phyloP scores from a whole-genome alignment of 2,329 filamentous ascomycete species.

The Paraphaeosphaeria minitans region DNA sequence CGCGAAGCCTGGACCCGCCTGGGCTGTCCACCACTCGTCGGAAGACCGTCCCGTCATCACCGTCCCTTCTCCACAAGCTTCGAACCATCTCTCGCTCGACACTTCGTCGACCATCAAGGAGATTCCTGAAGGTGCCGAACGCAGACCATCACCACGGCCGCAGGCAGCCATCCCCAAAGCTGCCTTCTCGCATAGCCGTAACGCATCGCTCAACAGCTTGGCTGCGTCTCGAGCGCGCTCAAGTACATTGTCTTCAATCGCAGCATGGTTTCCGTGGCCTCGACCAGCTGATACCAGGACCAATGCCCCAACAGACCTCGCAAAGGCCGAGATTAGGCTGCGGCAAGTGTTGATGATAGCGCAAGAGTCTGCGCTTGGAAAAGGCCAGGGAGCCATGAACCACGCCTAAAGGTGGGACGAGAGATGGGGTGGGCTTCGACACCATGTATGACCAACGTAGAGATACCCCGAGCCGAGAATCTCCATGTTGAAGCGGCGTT shows the following conservation, averaged over 20 bases:
- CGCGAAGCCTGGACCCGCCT: constrained; percentile 29
- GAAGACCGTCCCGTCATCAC: constrained; percentile 40
- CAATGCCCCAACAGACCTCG: constrained; percentile 28
- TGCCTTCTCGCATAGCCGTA: constrained; percentile 25
- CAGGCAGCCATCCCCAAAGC: constrained; percentile 16
- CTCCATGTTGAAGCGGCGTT: background rate
- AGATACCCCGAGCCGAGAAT: constrained; percentile 1
- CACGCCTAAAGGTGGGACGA: constrained; percentile 21
- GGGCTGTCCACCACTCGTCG: constrained; percentile 34
- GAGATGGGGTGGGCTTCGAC: background rate
- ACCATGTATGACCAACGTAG: background rate
- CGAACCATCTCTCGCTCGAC: constrained; percentile 44
- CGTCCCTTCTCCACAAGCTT: constrained; percentile 38
- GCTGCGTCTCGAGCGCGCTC: constrained; percentile 30
- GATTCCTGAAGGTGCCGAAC: constrained; percentile 18
- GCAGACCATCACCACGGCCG: constrained; percentile 15
- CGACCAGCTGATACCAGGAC: constrained; percentile 26
- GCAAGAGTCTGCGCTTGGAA: constrained; percentile 25
- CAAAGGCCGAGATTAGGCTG: constrained; percentile 38
- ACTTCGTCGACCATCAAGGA: constrained; percentile 35
- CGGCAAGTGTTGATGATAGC: constrained; percentile 39
- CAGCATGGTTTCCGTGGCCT: constrained; percentile 46
- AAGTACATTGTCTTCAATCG: constrained; percentile 37
- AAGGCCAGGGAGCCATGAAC: constrained; percentile 33
- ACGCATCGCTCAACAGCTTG: constrained; percentile 29